Base-by-base conservation (phyloP, 2,329 filamentous ascomycete genomes). In the Aspergillus eucalypticola region DNA sequence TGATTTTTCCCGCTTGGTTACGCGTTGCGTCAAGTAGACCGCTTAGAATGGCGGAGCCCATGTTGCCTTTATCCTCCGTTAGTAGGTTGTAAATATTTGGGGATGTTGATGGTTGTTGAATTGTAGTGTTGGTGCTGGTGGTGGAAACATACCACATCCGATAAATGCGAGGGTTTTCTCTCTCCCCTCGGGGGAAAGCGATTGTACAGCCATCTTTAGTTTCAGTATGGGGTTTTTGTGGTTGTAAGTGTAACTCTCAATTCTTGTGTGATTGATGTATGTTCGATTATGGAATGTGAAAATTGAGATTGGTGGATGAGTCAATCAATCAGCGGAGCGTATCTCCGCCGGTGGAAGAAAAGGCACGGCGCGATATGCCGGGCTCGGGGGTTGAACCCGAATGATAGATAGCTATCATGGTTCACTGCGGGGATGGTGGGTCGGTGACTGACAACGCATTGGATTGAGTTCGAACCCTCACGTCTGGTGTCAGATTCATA, bases 11-110 rank as follows among this genome's bases (percentile, higher is more conserved):
- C 21, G 48, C 21, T 42, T 44, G 11, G 17, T 62, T 54, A n/a
- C 63, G 64, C 10, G 70, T 62, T 25, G 65, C 64, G n/a, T 69
- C 66, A 17, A 76, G 60, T 7, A 76, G 59, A 27, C 70, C 72
- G 61, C 65, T 68, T n/a, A 77, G 59, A 39, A 77, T 76, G 23
- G 74, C 69, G 8, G 73, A 74, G n/a, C 74, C 73, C 59, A 76
- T 72, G 51, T 76, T 76, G 55, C 74, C 75, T 76, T 53, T 21
- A 11, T 19, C 2, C 11, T 6, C 32, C 38, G 23, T 54, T 29
- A 54, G 52, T 15, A n/a, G 4, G 15, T 13, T 10, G 38, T 41
- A n/a, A 0, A 17, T n/a, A 17, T 17, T 8, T n/a, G 15, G 25
- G 46, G 11, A 2, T 5, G 29, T 13, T 35, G 10, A 5, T 44